Percentiles rank a stretch among this genome's conserved stretches.
Conservation (phyloP, 2,329 filamentous ascomycete genomes). For the Didymella pinodella region DNA sequence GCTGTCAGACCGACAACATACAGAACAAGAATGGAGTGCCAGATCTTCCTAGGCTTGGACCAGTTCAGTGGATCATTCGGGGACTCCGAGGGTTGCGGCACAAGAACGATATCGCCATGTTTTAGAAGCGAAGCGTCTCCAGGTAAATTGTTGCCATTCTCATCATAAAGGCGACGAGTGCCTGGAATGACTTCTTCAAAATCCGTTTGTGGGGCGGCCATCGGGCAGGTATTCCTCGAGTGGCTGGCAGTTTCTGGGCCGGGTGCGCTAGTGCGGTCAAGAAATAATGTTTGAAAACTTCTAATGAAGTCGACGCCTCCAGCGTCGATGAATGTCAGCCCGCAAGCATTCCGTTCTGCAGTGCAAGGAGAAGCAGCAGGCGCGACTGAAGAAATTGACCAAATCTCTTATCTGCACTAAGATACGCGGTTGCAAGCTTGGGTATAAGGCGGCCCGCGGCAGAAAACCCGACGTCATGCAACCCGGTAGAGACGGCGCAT, state of each 20-base stretch:
- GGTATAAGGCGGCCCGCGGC: conserved; percentile 14
- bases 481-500: not conserved
- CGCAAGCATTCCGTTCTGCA: conserved; percentile 28
- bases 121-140: conserved; percentile 32
- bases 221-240: conserved; percentile 6
- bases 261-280: conserved; percentile 19
- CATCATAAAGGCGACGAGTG: conserved; percentile 30
- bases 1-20: conserved; percentile 31
- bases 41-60: conserved; percentile 55
- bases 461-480: conserved; percentile 15
- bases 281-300: conserved; percentile 14
- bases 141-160: conserved; percentile 41
- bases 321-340: conserved; percentile 31
- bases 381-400: conserved; percentile 13
- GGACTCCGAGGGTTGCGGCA: conserved; percentile 60
- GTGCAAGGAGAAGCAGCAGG: conserved; percentile 8
- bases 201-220: conserved; percentile 19
- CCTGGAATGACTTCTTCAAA: conserved; percentile 31
- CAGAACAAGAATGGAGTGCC: conserved; percentile 30
- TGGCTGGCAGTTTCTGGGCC: conserved; percentile 8
- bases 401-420: conserved; percentile 25
- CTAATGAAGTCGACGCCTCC: conserved; percentile 28
- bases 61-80: conserved; percentile 62
- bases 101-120: conserved; percentile 55
- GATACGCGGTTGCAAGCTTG: conserved; percentile 12